phyloP scores from a whole-genome alignment of 805 yeast genomes.

The Wickerhamomyces queroliae region DNA sequence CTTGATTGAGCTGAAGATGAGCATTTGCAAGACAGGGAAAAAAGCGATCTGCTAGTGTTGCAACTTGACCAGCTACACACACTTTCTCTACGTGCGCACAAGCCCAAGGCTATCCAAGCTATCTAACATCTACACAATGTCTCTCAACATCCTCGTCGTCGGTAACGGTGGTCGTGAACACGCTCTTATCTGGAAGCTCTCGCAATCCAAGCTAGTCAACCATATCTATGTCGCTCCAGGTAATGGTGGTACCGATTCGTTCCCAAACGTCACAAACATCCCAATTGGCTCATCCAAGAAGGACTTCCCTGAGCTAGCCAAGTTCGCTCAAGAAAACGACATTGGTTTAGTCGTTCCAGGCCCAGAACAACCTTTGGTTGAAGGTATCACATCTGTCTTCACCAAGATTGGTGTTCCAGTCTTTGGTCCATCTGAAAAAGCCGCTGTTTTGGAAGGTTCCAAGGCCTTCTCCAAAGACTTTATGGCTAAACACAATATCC shows the following conservation, averaged over 20 bases:
- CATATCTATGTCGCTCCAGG: conserved; percentile 93
- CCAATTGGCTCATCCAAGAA: conserved; percentile 55
- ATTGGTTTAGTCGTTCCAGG: conserved; percentile 88
- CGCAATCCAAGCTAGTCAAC: conserved; percentile 68
- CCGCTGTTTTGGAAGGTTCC: conserved; percentile 95
- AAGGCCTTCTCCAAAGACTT: conserved; percentile 91
- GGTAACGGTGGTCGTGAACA: conserved; percentile 99
- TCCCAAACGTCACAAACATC: conserved; percentile 60
- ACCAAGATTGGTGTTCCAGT: conserved; percentile 85
- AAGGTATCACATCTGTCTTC: conserved; percentile 77
- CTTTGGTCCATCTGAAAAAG: conserved; percentile 90
- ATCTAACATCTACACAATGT: conserved; percentile 15
- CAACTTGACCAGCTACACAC: not conserved
- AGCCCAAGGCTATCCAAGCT: no score
- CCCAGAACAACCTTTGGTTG: conserved; percentile 98
- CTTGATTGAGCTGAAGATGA: not conserved
- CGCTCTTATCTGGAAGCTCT: conserved; percentile 87
- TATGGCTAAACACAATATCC: conserved; percentile 87
- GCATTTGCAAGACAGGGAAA: not conserved
- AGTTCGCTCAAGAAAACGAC: conserved; percentile 64
- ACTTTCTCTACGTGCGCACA: not conserved
- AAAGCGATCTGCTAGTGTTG: not conserved
- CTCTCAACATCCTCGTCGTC: conserved; percentile 68
- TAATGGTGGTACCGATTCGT: conserved; percentile 81
- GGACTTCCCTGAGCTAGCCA: conserved; percentile 65